phyloP scores from a whole-genome alignment of 805 yeast species.

The Debaryomyces castellii region DNA sequence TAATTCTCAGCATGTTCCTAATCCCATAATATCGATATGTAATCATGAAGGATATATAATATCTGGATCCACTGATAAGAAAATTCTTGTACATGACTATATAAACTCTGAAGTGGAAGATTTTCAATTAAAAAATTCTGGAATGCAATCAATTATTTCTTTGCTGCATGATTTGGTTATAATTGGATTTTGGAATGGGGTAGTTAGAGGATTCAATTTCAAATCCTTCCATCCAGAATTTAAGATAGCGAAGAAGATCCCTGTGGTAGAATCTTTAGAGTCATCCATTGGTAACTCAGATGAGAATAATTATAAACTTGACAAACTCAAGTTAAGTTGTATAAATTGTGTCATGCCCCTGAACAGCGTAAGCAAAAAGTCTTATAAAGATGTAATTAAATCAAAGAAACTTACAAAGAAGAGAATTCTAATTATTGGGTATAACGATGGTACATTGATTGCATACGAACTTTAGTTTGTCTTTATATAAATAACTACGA shows the following conservation, averaged over 20 bases:
- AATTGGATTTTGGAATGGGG: constrained; percentile 54
- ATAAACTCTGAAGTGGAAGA: neutral
- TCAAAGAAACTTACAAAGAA: constrained; percentile 11
- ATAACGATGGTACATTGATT: constrained; percentile 52
- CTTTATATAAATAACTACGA: neutral
- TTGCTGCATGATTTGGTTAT: constrained; percentile 23
- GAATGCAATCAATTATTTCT: constrained; percentile 22
- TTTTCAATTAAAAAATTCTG: constrained; percentile 15
- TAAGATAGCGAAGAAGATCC: constrained; percentile 12
- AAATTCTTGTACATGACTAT: constrained; percentile 26
- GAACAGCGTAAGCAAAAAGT: neutral
- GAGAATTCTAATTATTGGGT: constrained; percentile 46
- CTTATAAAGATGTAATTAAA: constrained; percentile 11
- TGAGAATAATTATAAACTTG: constrained; percentile 1
- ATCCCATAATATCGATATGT: constrained; percentile 51
- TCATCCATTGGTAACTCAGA: constrained; percentile 6
- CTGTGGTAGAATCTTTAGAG: constrained; percentile 7
- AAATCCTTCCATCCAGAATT: constrained; percentile 6
- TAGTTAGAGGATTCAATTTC: constrained; percentile 19
- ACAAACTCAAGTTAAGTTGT: constrained; percentile 2
- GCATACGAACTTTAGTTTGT: neutral
- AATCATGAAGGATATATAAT: constrained; percentile 29
- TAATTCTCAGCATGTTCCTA: constrained; percentile 45
- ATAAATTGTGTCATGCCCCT: neutral
- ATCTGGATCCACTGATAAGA: constrained; percentile 51